A percentile compares a stretch with the other conserved stretches of the same genome.
Evolutionary conservation across 2,329 filamentous ascomycete genomes (phyloP).

Genomic region (Zasmidium angulare): DNA sequence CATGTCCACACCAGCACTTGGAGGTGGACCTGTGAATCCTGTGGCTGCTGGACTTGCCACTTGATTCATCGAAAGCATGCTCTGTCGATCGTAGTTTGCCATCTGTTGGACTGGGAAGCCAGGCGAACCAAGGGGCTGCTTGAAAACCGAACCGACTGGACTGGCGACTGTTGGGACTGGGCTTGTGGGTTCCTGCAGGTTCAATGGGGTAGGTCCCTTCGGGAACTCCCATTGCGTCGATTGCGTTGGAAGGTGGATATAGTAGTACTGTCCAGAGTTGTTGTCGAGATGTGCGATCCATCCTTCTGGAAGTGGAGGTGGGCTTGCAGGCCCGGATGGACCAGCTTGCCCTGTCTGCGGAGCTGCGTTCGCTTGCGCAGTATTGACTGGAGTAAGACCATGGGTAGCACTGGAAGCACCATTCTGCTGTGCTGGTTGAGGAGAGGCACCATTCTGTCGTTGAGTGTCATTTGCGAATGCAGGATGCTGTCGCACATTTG

Average conservation of each 20-base stretch:
- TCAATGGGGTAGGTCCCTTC: constrained; percentile 87
- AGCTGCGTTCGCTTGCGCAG: constrained; percentile 34
- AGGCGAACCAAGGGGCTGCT: constrained; percentile 73
- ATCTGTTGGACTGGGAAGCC: constrained; percentile 75
- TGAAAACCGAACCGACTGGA: constrained; percentile 52
- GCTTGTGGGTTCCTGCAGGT: constrained; percentile 81
- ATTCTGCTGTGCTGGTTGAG: constrained; percentile 45
- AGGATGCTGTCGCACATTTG: constrained; percentile 65
- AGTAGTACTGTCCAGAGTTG: constrained; percentile 97
- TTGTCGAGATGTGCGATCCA: constrained; percentile 98
- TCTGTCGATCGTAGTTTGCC: constrained; percentile 75
- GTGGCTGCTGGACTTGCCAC: constrained; percentile 71
- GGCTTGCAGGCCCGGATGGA: constrained; percentile 68
- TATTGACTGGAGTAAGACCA: constrained; percentile 43
- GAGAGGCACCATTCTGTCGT: constrained; percentile 33
- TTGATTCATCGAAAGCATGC: constrained; percentile 77
- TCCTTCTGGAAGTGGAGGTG: constrained; percentile 90
- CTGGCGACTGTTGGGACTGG: constrained; percentile 61
- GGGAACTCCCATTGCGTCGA: constrained; percentile 99
- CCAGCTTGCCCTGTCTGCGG: constrained; percentile 13
- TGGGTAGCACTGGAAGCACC: constrained; percentile 23
- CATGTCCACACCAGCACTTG: constrained; percentile 84
- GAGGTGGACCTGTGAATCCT: constrained; percentile 89
- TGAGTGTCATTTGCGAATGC: constrained; percentile 81
- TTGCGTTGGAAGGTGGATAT: constrained; percentile 92